Conservation (phyloP, 2,329 filamentous ascomycete genomes). For the Aphanoascus verrucosus region DNA sequence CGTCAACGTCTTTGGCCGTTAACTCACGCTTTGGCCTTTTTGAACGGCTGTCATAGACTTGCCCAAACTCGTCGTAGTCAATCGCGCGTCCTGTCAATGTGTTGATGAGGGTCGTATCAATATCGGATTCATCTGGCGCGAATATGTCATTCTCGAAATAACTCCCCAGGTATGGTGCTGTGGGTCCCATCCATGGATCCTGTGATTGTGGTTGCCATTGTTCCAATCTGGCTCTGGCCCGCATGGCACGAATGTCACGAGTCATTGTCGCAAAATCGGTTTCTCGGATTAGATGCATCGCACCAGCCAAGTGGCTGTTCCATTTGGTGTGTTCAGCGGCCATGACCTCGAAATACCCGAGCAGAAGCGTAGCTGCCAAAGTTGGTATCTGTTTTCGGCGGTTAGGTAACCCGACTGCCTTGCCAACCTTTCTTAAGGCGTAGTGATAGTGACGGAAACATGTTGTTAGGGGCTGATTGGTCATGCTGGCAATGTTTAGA, state of each 20-base stretch:
- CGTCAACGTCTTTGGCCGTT: constrained; percentile 55
- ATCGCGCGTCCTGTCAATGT: constrained; percentile 47
- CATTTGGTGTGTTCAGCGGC: constrained; percentile 90
- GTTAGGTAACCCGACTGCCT: constrained; percentile 57
- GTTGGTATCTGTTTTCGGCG: constrained; percentile 67
- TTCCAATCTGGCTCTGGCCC: constrained; percentile 36
- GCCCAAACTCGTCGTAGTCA: constrained; percentile 48
- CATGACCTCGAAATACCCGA: constrained; percentile 92
- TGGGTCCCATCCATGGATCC: constrained; percentile 17
- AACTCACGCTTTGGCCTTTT: constrained; percentile 26
- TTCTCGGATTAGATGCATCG: constrained; percentile 69
- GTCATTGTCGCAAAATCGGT: constrained; percentile 68
- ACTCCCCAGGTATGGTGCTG: constrained; percentile 25
- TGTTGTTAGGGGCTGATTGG: constrained; percentile 61
- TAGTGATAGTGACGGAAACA: constrained; percentile 89
- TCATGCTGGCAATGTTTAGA: constrained; percentile 75
- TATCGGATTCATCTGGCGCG: constrained; percentile 35
- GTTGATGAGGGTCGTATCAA: constrained; percentile 49
- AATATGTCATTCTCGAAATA: constrained; percentile 35
- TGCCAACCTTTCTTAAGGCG: constrained; percentile 65
- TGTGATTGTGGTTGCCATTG: constrained; percentile 22
- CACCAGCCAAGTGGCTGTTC: constrained; percentile 83
- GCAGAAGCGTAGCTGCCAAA: constrained; percentile 72
- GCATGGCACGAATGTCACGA: constrained; percentile 56
- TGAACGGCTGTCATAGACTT: constrained; percentile 26